Evolutionary conservation across 2,329 filamentous ascomycete species (phyloP).

Genomic region (Stagonosporopsis cucurbitacearum): DNA sequence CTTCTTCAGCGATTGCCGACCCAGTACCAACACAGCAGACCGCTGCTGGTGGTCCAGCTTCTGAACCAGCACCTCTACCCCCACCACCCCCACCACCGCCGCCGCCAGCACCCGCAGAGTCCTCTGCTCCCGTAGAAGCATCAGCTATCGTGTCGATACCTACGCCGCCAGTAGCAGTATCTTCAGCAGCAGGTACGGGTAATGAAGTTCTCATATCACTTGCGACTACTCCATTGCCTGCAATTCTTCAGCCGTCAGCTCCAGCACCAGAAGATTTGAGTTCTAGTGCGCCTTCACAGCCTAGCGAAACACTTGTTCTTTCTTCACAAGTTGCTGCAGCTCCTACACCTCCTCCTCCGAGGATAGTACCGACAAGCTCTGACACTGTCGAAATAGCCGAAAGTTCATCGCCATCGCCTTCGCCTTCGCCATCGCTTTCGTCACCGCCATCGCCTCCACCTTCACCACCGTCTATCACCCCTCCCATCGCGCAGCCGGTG

Average conservation of each 20-base stretch:
- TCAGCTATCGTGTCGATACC: conserved; percentile 24
- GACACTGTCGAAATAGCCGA: conserved; percentile 37
- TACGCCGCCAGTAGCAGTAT: conserved; percentile 33
- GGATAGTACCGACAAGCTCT: conserved; percentile 38
- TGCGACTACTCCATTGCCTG: conserved; percentile 28
- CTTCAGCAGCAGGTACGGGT: conserved; percentile 45
- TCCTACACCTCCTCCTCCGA: conserved; percentile 19
- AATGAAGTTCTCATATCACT: conserved; percentile 37
- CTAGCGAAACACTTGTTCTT: conserved; percentile 17
- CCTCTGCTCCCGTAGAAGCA: conserved; percentile 25
- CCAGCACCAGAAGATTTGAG: conserved; percentile 22
- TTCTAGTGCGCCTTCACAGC: conserved; percentile 10
- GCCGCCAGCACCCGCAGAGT: conserved; percentile 21
- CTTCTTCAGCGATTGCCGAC: conserved; percentile 29
- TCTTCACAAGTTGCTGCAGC: conserved; percentile 17
- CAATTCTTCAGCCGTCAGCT: conserved; percentile 28
- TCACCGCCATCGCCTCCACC: neutral
- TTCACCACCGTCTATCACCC: conserved; percentile 1
- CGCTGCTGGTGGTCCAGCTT: conserved; percentile 18
- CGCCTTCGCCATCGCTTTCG: neutral
- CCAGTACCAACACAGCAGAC: conserved; percentile 33
- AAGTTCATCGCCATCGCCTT: neutral
- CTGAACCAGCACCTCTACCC: conserved; percentile 15
- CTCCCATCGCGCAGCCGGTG: conserved; percentile 12
- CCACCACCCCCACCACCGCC: conserved; percentile 23